A percentile compares a stretch with the other conserved stretches of the same genome.
Evolutionary conservation across 768 basidiomycete genomes (phyloP).

Genomic region (Auricularia sp.): DNA sequence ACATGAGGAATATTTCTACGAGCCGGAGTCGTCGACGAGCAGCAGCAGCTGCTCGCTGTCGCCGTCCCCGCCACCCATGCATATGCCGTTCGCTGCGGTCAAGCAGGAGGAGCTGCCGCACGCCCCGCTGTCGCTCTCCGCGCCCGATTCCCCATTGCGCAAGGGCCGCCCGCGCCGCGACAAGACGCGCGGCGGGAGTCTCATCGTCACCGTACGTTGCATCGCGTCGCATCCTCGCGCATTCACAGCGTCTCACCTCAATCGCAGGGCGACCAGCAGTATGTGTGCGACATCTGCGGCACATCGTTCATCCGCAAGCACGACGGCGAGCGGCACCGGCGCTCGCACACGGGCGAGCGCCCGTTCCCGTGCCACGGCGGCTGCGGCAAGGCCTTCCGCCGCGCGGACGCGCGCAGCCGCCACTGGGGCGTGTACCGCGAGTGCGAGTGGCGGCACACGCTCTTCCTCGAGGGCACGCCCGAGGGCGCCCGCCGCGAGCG

Average conservation of each 20-base stretch:
- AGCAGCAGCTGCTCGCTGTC: not conserved
- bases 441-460: constrained; percentile 1
- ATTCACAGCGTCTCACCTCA: not conserved
- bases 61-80: not conserved
- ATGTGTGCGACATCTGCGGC: not conserved
- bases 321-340: not conserved
- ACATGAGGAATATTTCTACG: not conserved
- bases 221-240: not conserved
- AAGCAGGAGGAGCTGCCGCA: not conserved
- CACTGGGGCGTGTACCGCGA: not conserved
- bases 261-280: not conserved
- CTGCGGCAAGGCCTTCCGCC: not conserved
- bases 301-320: not conserved
- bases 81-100: not conserved
- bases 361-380: not conserved
- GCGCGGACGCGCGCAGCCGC: constrained; percentile 3
- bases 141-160: not conserved
- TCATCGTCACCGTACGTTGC: too few relatives aligned
- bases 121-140: too few relatives aligned
- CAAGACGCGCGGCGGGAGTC: too few relatives aligned
- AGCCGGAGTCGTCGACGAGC: not conserved
- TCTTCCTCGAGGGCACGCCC: not conserved
- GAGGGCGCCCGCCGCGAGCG: not conserved
- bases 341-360: not conserved
- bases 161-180: not conserved